Evolutionary conservation across 83 land plant genomes (phyloP).

Genomic region (Isoetes engelmannii): DNA sequence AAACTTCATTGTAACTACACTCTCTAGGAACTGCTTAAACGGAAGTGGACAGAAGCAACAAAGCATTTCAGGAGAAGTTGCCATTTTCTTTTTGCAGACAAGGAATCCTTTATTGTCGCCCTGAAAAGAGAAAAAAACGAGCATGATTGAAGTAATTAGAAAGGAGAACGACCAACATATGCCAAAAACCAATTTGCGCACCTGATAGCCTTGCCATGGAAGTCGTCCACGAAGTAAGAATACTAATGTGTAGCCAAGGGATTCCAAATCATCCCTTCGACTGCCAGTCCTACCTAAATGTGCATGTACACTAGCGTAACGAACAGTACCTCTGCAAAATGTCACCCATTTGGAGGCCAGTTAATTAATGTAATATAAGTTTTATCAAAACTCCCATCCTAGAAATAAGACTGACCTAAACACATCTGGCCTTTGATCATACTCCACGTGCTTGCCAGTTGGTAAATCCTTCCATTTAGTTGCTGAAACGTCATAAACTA

Average conservation of each 20-base stretch:
- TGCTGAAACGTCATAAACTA: conserved; percentile 38
- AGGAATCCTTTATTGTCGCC: conserved; percentile 92
- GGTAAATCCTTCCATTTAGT: conserved; percentile 71
- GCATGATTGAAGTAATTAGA: no score
- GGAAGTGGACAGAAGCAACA: conserved; percentile 87
- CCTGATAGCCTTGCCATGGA: conserved; percentile 96
- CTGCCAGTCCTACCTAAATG: conserved; percentile 89
- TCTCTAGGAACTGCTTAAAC: conserved; percentile 75
- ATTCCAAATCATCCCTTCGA: conserved; percentile 83
- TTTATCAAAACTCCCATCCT: no score
- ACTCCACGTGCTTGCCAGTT: conserved; percentile 72
- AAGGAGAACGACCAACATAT: no score
- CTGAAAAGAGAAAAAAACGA: conserved; percentile 24
- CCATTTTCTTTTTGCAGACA: conserved; percentile 96
- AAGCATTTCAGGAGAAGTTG: conserved; percentile 79
- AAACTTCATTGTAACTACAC: conserved; percentile 83
- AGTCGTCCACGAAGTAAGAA: conserved; percentile 73
- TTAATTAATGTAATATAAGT: not conserved
- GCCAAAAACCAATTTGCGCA: not conserved
- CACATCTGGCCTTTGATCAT: conserved; percentile 85
- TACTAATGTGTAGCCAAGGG: conserved; percentile 78
- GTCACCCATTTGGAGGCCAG: not conserved
- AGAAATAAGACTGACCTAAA: conserved; percentile 41
- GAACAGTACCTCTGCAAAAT: conserved; percentile 64
- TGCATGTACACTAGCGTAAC: conserved; percentile 93